Evolutionary conservation across 768 basidiomycete genomes (phyloP).

Genomic region (Termitomyces sp.): DNA sequence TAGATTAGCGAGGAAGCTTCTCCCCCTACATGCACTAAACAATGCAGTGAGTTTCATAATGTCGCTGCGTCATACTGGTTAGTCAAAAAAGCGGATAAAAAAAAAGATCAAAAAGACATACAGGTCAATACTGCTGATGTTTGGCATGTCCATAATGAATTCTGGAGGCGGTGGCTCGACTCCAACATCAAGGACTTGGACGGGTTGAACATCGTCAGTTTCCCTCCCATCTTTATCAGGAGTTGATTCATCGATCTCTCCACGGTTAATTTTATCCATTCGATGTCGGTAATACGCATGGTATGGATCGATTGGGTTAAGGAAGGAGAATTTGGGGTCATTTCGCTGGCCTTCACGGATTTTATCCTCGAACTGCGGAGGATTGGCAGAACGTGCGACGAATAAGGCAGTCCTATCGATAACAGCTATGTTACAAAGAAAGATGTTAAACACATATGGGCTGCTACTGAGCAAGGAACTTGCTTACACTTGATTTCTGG

Average conservation of each 20-base stretch:
- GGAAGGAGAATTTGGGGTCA: conserved; percentile 98
- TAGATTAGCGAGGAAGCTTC: conserved; percentile 77
- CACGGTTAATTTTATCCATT: conserved; percentile 75
- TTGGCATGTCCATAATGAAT: conserved; percentile 83
- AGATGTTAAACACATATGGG: conserved; percentile 1
- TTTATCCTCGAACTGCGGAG: conserved; percentile 91
- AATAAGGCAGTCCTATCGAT: conserved; percentile 93
- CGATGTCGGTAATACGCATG: conserved; percentile 97
- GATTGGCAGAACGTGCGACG: conserved; percentile 91
- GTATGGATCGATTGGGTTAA: conserved; percentile 95
- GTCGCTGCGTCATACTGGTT: conserved; percentile 48
- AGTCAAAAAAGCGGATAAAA: neutral
- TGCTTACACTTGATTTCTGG: conserved; percentile 88
- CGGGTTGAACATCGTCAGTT: conserved; percentile 26
- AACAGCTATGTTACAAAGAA: conserved; percentile 51
- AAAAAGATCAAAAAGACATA: conserved; percentile 37
- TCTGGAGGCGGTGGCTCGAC: conserved; percentile 74
- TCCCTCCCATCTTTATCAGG: conserved; percentile 40
- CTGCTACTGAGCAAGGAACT: conserved; percentile 30
- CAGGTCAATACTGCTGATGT: conserved; percentile 87
- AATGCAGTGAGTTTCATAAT: conserved; percentile 95
- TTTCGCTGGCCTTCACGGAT: conserved; percentile 94
- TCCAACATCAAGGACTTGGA: conserved; percentile 56
- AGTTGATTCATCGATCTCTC: conserved; percentile 61
- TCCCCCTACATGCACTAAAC: conserved; percentile 90